phyloP scores from a whole-genome alignment of 2,329 filamentous ascomycete genomes.

The Nemania bipapillata region DNA sequence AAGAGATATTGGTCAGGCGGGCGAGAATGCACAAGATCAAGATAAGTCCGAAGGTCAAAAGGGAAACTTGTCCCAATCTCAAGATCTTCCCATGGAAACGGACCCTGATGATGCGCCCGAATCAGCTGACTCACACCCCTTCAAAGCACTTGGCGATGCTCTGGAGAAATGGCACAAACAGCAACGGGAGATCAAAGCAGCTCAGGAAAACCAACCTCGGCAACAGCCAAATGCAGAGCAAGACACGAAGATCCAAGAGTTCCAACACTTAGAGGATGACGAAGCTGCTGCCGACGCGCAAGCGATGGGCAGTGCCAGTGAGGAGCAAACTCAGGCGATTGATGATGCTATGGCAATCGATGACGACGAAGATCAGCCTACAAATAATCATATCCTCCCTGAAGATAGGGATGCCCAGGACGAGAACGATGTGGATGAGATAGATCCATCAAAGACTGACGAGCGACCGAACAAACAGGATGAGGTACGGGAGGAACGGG shows the following conservation, averaged over 20 bases:
- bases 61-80: conserved; percentile 63
- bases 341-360: conserved; percentile 91
- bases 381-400: conserved; percentile 61
- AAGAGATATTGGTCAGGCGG: conserved; percentile 73
- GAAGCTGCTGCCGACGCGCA: conserved; percentile 85
- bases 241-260: conserved; percentile 76
- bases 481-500: conserved; percentile 64
- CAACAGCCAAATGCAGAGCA: conserved; percentile 62
- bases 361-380: conserved; percentile 70
- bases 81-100: conserved; percentile 58
- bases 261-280: conserved; percentile 91
- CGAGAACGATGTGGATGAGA: conserved; percentile 61
- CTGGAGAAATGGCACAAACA: conserved; percentile 93
- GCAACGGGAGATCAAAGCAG: conserved; percentile 80
- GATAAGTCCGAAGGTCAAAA: conserved; percentile 72
- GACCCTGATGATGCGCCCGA: conserved; percentile 58
- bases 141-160: conserved; percentile 93
- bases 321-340: conserved; percentile 86
- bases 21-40: conserved; percentile 72
- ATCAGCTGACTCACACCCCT: conserved; percentile 71
- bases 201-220: conserved; percentile 65
- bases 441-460: conserved; percentile 56
- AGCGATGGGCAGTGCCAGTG: conserved; percentile 85
- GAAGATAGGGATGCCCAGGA: conserved; percentile 61
- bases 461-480: conserved; percentile 56